These are phyloP conservation scores for Eustoma russellianum DNA, from an alignment of 257 asterid species.

Conservation along the genomic window DNA sequence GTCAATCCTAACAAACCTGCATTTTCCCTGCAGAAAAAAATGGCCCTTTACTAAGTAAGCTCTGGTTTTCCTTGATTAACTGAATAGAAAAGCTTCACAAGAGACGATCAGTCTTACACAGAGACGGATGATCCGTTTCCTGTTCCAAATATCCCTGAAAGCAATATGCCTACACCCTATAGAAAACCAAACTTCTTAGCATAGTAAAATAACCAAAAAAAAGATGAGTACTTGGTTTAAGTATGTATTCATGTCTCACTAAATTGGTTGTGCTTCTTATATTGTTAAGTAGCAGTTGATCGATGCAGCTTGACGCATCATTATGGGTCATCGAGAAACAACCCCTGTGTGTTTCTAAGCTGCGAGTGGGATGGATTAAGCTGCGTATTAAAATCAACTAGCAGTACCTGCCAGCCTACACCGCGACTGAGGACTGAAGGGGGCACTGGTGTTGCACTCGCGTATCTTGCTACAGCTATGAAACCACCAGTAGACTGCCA, in stretches of 20 bases:
- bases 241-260: too few species aligned
- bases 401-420: conserved; percentile 85
- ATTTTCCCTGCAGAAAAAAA: conserved; percentile 53
- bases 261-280: too few species aligned
- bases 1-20: conserved; percentile 88
- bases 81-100: background rate
- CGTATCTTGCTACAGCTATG: conserved; percentile 78
- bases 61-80: conserved; percentile 16
- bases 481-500: conserved; percentile 85
- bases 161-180: conserved; percentile 80
- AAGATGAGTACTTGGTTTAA: too few species aligned
- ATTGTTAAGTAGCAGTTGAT: too few species aligned
- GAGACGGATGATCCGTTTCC: conserved; percentile 89
- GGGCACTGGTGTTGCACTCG: conserved; percentile 95
- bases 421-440: conserved; percentile 95
- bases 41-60: background rate
- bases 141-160: conserved; percentile 81
- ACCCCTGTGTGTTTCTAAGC: too few species aligned
- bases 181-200: background rate
- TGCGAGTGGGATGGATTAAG: too few species aligned
- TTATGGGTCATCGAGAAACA: too few species aligned
- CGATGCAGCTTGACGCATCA: too few species aligned
- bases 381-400: too few species aligned
- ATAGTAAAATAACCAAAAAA: background rate
- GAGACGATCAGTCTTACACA: conserved; percentile 38